Conservation (phyloP, 192 early-diverging fungal genomes). For the Coemansia reversa region DNA sequence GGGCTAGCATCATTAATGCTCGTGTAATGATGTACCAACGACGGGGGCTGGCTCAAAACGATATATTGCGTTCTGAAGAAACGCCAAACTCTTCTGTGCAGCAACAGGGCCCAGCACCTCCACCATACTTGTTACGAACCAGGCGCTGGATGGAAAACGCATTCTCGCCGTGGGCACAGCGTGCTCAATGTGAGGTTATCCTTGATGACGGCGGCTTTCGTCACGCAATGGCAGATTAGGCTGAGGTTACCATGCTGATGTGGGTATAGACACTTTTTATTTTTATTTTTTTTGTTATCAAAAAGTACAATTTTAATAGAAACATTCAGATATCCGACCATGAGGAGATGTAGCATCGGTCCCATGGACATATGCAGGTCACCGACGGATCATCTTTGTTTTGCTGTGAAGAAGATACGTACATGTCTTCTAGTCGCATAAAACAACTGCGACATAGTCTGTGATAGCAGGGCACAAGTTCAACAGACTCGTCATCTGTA, state of each 20-base stretch:
- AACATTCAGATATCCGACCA: background rate
- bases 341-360: conserved; percentile 21
- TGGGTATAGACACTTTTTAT: too few relatives aligned
- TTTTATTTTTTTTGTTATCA: background rate
- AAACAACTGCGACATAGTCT: conserved; percentile 35
- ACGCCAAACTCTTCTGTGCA: background rate
- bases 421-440: conserved; percentile 18
- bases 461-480: conserved; percentile 39
- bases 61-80: conserved; percentile 3
- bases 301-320: background rate
- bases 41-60: conserved; percentile 17
- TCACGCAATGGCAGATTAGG: background rate
- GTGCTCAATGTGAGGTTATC: conserved; percentile 38
- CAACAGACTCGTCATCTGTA: conserved; percentile 26
- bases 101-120: conserved; percentile 1
- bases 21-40: conserved; percentile 60
- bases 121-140: conserved; percentile 21
- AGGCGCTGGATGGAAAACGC: conserved; percentile 41
- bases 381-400: background rate
- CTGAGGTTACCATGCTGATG: too few relatives aligned
- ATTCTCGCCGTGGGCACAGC: conserved; percentile 42
- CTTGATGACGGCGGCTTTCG: conserved; percentile 34
- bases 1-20: conserved; percentile 73
- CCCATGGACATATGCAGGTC: conserved; percentile 38
- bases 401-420: conserved; percentile 22